Base-by-base conservation (phyloP, 768 basidiomycete species). In the Russula sp. region DNA sequence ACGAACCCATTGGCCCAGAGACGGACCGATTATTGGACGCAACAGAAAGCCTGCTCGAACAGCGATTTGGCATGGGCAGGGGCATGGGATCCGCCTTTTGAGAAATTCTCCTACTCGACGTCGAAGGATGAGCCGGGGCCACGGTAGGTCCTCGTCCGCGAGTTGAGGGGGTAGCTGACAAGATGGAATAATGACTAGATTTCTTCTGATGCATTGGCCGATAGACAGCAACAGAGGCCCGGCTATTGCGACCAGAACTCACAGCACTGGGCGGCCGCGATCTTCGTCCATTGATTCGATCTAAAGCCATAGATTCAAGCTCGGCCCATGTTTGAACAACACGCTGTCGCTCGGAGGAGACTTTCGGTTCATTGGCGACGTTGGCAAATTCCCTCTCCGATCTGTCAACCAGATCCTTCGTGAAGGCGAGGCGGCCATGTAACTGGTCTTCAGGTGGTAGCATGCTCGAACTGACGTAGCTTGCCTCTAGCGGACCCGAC, bases 261-360 rank as follows among this genome's bases (percentile, higher is more conserved):
- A 84, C 74, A 16, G 79, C 79, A 71, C 91, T 92, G 11, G 76
- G 73, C 10, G 90, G 83, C 32, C 89, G 80, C 52, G 89, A 89
- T 68, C 80, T 85, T 67, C 76, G 81, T 14, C 83, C 85, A 38
- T 72, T 75, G 16, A 90, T 74, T 44, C 82, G 81, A 65, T 94
- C 92, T 51, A 79, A 79, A 42, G 80, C 85, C 92, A 94, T 94
- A 22, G 91, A 89, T 67, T 86, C 82, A 48, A 94, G 76, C 75
- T 95, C 92, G 24, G 72, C 73, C 89, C 89, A 94, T 1, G 90
- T 89, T 73, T 93, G 91, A 49, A 83, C 76, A 46, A 92, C 77
- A n/a, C 92, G 83, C 6, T 79, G 76, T 51, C 80, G 78, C 72
- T 94, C 91, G 7, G 79, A 73, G 20, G 75, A 71, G 8, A 84